Conservation (phyloP, 495 filamentous ascomycete genomes). For the Aspergillus baeticus region DNA sequence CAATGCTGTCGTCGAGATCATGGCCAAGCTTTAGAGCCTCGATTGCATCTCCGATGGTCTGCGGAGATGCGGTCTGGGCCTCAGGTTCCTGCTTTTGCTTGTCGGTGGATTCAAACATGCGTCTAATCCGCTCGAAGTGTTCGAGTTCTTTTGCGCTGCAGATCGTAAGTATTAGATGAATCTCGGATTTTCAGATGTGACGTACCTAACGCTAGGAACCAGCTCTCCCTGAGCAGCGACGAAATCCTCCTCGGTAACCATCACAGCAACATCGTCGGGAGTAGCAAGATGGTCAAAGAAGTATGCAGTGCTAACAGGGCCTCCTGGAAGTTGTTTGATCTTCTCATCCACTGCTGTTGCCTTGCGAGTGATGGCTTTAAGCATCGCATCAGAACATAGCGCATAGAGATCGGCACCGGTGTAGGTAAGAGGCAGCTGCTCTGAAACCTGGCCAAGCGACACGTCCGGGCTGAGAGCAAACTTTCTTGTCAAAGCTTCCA, state of each 20-base stretch:
- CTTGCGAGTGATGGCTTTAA: slow-evolving; percentile 94
- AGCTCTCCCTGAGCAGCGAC: slow-evolving; percentile 74
- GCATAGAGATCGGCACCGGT: slow-evolving; percentile 97
- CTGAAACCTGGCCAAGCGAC: slow-evolving; percentile 71
- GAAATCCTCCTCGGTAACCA: slow-evolving; percentile 88
- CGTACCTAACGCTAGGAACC: slow-evolving; percentile 80
- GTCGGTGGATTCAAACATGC: slow-evolving; percentile 67
- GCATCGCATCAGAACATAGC: slow-evolving; percentile 95
- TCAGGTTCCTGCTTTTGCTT: slow-evolving; percentile 38
- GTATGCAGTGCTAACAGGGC: slow-evolving; percentile 76
- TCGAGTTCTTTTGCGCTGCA: slow-evolving; percentile 81
- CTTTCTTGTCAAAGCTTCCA: slow-evolving; percentile 92
- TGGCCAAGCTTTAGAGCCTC: slow-evolving; percentile 34
- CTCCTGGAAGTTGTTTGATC: slow-evolving; percentile 57
- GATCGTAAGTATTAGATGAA: slow-evolving; percentile 17
- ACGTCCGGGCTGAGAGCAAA: slow-evolving; percentile 78
- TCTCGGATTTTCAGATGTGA: background rate
- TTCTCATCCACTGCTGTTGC: slow-evolving; percentile 82
- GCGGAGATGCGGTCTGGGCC: slow-evolving; percentile 26
- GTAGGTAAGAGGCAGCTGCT: slow-evolving; percentile 87
- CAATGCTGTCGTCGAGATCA: slow-evolving; percentile 15
- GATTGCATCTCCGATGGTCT: slow-evolving; percentile 40
- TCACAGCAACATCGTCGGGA: slow-evolving; percentile 76
- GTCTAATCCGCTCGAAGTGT: slow-evolving; percentile 85
- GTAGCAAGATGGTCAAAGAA: slow-evolving; percentile 93